Evolutionary conservation across 1,139 yeast species (phyloP).

Genomic region (Kodamaea sp.): DNA sequence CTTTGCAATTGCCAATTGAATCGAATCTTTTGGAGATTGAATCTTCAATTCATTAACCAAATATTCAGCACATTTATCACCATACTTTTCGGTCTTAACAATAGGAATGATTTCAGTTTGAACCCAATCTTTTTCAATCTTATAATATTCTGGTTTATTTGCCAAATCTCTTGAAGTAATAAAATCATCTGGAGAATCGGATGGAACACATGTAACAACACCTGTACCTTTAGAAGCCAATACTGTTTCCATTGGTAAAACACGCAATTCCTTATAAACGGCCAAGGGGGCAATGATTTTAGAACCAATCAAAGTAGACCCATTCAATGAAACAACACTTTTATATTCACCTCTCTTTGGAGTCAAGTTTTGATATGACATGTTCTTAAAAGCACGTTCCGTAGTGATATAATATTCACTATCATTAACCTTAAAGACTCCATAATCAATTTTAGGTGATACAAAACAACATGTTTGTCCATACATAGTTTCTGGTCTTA

Average conservation of each 20-base stretch:
- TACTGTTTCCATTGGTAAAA: conserved; percentile 97
- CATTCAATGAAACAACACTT: conserved; percentile 58
- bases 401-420: conserved; percentile 79
- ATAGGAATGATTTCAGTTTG: conserved; percentile 68
- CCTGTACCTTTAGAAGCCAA: conserved; percentile 96
- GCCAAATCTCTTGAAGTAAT: conserved; percentile 79
- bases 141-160: conserved; percentile 89
- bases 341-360: conserved; percentile 80
- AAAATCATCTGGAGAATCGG: conserved; percentile 96
- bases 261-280: conserved; percentile 63
- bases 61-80: conserved; percentile 82
- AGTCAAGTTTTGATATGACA: conserved; percentile 91
- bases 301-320: conserved; percentile 79
- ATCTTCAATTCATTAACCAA: conserved; percentile 86
- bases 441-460: conserved; percentile 90
- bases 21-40: conserved; percentile 89
- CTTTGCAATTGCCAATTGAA: conserved; percentile 86
- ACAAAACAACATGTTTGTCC: conserved; percentile 99
- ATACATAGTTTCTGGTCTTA: conserved; percentile 98
- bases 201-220: conserved; percentile 97
- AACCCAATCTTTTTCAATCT: conserved; percentile 86
- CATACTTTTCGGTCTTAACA: conserved; percentile 79
- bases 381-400: conserved; percentile 96
- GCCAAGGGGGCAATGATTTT: conserved; percentile 85
- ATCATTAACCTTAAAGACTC: conserved; percentile 85